Base-by-base conservation (phyloP, 352 stramenopile genomes). In the Hyaloperonospora brassicae region DNA sequence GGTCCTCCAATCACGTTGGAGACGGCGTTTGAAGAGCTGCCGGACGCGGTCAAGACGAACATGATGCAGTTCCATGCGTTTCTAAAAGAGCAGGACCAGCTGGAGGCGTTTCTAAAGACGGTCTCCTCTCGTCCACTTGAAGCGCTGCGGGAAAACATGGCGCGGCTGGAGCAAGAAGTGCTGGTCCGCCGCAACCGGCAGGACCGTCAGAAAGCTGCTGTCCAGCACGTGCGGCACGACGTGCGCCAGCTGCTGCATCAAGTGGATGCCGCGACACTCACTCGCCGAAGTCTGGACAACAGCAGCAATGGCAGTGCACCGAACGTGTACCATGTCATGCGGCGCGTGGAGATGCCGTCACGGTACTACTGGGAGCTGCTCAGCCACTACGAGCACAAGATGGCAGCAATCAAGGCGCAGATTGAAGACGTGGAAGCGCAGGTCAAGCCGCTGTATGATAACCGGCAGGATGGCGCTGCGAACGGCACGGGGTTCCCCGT, bases 361-460 rank as follows among this genome's bases (percentile, higher is more conserved):
- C 66, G 72, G 4, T 93, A 87, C 51, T 93, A 89, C 51, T 90
- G 79, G 77, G 72, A 87, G 34, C 62, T 93, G 39, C 57, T 90
- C 25, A 70, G 76, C 24, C 72, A 83, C 30, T 90, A 84, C 41
- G 82, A 93, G 46, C 55, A 61, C n/a, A 73, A 76, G 36, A 89
- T 93, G 79, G 62, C 69, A 30, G 63, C 61, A 12, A 73, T 93
- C 47, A 90, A 93, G 50, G 47, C 56, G 4, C 79, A 90, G 64
- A 90, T 93, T 27, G 68, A 88, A 59, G 70, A 81, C 34, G 64
- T 92, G 13, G 79, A 92, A 43, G 66, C 65, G 6, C 68, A 88
- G 39, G 77, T 82, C 14, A 73, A 82, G 57, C 70, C 77, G 5
- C 52, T 84, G 4, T 71, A 78, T 24, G 70, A 83, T 8, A 59